These are phyloP conservation scores for Arthroderma sp. DNA, from an alignment of 2,329 filamentous ascomycete species.

Conservation along the genomic window DNA sequence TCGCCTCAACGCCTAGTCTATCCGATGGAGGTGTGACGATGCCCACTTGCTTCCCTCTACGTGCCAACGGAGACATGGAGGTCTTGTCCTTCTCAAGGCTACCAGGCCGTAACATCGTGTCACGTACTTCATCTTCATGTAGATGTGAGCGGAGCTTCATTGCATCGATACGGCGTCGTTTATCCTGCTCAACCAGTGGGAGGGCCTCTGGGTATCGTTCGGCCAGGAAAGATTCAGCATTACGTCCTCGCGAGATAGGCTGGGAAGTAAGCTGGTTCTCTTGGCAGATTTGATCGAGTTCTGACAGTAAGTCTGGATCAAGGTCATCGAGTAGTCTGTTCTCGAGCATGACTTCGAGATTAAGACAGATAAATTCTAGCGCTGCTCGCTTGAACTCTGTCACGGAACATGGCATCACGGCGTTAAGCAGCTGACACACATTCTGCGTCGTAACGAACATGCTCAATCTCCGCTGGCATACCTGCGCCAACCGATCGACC, in stretches of 20 bases:
- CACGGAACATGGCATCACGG: slow-evolving; percentile 71
- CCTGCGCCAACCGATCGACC: slow-evolving; percentile 78
- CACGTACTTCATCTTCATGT: slow-evolving; percentile 55
- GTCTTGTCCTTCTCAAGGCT: slow-evolving; percentile 52
- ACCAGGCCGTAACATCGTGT: slow-evolving; percentile 48
- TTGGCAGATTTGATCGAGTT: slow-evolving; percentile 68
- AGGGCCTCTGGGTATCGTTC: slow-evolving; percentile 37
- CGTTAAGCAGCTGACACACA: slow-evolving; percentile 72
- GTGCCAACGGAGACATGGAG: slow-evolving; percentile 34
- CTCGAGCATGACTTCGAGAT: slow-evolving; percentile 83
- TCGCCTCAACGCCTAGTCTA: slow-evolving; percentile 23
- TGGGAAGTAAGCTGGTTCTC: slow-evolving; percentile 69
- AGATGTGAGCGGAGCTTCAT: slow-evolving; percentile 57
- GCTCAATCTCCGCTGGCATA: slow-evolving; percentile 76
- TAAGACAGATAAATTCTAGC: slow-evolving; percentile 81
- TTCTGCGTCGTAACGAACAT: slow-evolving; percentile 78
- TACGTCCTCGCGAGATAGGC: slow-evolving; percentile 65
- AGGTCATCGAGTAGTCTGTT: slow-evolving; percentile 74
- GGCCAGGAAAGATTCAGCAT: slow-evolving; percentile 46
- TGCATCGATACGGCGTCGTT: slow-evolving; percentile 58
- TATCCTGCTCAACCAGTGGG: slow-evolving; percentile 30
- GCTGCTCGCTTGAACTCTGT: slow-evolving; percentile 77
- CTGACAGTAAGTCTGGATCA: slow-evolving; percentile 67
- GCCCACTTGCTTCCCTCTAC: slow-evolving; percentile 26
- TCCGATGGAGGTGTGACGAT: slow-evolving; percentile 44